Conservation (phyloP, 1,284 basidiomycete species). For the Microbotryomycetes sp. region DNA sequence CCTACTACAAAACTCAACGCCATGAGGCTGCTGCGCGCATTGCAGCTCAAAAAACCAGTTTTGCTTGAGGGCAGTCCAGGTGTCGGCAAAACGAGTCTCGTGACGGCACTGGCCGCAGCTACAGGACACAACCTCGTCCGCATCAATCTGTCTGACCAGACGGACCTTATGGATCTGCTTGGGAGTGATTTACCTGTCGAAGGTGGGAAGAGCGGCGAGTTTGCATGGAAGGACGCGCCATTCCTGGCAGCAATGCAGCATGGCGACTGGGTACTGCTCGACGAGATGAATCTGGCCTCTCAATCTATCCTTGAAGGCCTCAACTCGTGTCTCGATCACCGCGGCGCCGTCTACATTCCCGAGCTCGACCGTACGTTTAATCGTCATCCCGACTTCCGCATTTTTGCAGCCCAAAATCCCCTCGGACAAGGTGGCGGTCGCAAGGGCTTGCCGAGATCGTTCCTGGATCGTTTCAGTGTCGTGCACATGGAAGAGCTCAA, state of each 20-base stretch:
- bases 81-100: conserved; percentile 96
- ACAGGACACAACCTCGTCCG: conserved; percentile 75
- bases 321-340: conserved; percentile 93
- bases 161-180: conserved; percentile 92
- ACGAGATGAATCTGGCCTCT: conserved; percentile 53
- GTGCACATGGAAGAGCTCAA: conserved; percentile 88
- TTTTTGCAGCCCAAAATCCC: conserved; percentile 98
- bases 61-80: conserved; percentile 96
- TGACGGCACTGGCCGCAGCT: conserved; percentile 76
- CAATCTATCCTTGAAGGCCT: conserved; percentile 88
- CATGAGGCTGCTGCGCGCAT: conserved; percentile 80
- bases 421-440: conserved; percentile 92
- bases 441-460: conserved; percentile 95
- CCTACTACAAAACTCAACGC: conserved; percentile 86
- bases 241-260: conserved; percentile 87
- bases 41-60: conserved; percentile 84
- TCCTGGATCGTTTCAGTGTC: conserved; percentile 96
- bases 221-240: conserved; percentile 95
- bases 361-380: conserved; percentile 85
- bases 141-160: conserved; percentile 99
- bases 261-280: conserved; percentile 92
- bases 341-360: conserved; percentile 89
- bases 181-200: conserved; percentile 95
- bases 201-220: conserved; percentile 83
- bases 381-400: conserved; percentile 83